Evolutionary conservation across 2,329 filamentous ascomycete species (phyloP), one percentile per base, ranked within the genome.

Genomic region (Penicillium sp.): DNA sequence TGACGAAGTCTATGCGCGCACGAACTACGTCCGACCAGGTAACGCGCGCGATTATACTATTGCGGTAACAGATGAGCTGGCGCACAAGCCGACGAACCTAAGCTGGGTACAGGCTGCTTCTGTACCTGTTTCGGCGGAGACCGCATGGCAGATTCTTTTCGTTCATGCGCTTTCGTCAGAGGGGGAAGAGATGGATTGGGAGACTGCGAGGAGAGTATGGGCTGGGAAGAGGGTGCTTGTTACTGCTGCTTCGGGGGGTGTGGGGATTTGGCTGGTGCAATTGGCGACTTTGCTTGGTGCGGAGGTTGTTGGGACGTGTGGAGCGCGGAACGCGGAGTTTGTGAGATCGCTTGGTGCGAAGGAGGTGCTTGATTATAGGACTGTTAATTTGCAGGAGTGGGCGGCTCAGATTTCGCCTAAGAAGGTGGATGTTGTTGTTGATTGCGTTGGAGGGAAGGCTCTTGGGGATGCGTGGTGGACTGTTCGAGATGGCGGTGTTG

Each of bases 81-180:
- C 72, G 0, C 57, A 58, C 4, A 67, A 66, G 39, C 74, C 77
- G 0, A 61, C 61, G 51, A 67, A 60, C 10, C 34, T 78, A 7
- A 67, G 59, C 26, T 74, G 70, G 68, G 68, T 57, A 1, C 68
- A 74, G 48, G 68, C 72, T 5, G 74, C 74, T 1, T 66, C 70
- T 4, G 62, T 77, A 4, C 74, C 76, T 16, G 62, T 78, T 53
- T 72, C 67, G 9, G 72, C 73, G 7, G 44, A 75, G 57, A 78
- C 73, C 51, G 77, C 76, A 7, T 77, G 70, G 69, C 76, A 79
- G 61, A 71, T 69, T 7, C 59, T 80, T 2, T 79, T 79, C 43
- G 67, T 70, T n/a, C 65, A 74, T 51, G 65, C 62, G 2, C 68
- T 69, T 7, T 30, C 61, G 16, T 60, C 51, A 9, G 52, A 27